Evolutionary conservation across 225 moss, liverwort and hornwort genomes (phyloP), one percentile per base, ranked within the genome.

Genomic region (Bryoerythrophyllum caledonicum): DNA sequence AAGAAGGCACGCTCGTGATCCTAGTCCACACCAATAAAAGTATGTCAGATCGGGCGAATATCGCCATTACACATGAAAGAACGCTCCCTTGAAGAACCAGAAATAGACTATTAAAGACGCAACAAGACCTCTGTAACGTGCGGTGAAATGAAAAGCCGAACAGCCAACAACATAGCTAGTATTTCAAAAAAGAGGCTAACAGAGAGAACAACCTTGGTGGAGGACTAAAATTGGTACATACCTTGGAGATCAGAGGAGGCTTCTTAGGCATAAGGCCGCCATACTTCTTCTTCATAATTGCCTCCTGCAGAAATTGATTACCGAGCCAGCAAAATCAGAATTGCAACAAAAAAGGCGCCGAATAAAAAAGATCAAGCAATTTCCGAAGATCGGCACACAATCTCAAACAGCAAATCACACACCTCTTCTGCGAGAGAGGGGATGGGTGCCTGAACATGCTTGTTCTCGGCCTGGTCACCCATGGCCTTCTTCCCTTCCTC

Each of bases 181-280:
- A 49, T 7, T 20, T 37, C 16, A 11, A 60, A 17, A 14, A 27
- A 77, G 20, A 40, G 11, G 51, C 28, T 52, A 27, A 27, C 56
- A 51, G 19, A 46, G 20, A 56, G 23, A 48, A n/a, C n/a, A 57
- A 67, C 26, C 10, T 59, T 32, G 38, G 34, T 21, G 48, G 60
- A 34, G 5, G 6, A 34, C 0, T 35, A 71, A 44, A 44, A 27
- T 35, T 10, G 38, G 16, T 16, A n/a, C 40, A 28, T 60, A 94
- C 92, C 90, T 99, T 99, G 20, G 94, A 93, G 51, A 99, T 93
- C 70, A 99, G 86, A 65, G 93, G 87, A 62, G 97, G 97, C 84
- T 99, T 99, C 83, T 89, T 99, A 25, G 97, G 97, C 85, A 99
- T 91, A 19, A 93, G 91, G 66, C 93, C 95, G 8, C 97, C 97